Base-by-base conservation (phyloP, 768 basidiomycete genomes). In the Pholiota conissans region DNA sequence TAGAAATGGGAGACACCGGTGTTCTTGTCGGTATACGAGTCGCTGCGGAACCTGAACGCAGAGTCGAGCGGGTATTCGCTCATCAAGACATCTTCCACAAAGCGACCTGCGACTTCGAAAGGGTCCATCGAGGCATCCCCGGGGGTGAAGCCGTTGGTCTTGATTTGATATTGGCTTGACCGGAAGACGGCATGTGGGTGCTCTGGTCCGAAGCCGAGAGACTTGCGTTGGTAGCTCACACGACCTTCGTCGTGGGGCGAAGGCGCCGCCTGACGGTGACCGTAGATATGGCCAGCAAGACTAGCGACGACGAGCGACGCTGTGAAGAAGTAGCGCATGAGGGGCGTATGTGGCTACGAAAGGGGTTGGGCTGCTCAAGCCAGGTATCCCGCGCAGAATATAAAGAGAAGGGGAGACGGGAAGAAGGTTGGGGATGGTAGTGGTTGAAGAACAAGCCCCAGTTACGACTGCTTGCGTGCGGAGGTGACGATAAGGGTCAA, bases 1-100 rank as follows among this genome's bases (percentile, higher is more conserved):
- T 95, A 96, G 64, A 94, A 79, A 73, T 98, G 94, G 27, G 92
- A 89, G 50, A 97, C 80, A n/a, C 90, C 90, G 2, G 91, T 94
- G 59, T 82, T 84, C 57, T 76, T 73, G 75, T 98, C 95, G 47
- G 91, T 93, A 73, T 96, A 95, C 13, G 90, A 92, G 74, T 93
- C 91, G 55, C 84, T 76, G 55, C 92, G 86, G 61, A 95, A 82
- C 68, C 76, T 75, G 68, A 84, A 90, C 0, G 77, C 66, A 49
- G 72, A 74, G 28, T 72, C 64, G 3, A 69, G 73, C 20, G 71
- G 66, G 34, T 76, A 68, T 55, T 80, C 69, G 28, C 74, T 69
- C 16, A 62, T 66, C 22, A 84, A 74, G 30, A 84, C 73, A 58
- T 81, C 76, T 46, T 76, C 69, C 5, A 91, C 72, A 69, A 92